Base-by-base conservation (phyloP, 2,329 filamentous ascomycete genomes). In the Nemania diffusa region DNA sequence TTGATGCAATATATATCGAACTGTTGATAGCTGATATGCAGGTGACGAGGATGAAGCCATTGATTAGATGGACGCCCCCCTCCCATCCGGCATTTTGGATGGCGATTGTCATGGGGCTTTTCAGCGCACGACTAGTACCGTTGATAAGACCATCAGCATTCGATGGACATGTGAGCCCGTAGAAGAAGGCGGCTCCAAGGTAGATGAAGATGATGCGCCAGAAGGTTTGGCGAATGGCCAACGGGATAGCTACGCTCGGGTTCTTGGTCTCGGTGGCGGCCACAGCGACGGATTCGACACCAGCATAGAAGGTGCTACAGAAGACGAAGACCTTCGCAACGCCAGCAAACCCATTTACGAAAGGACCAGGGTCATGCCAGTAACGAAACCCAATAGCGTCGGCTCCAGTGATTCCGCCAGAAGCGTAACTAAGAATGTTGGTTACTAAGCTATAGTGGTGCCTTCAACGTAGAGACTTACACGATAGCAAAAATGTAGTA, bases 401-500 rank as follows among this genome's bases (percentile, higher is more conserved):
- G n/a, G 83, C 80, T 6, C 90, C 90, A 9, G 85, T 80, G 11
- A 90, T 77, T n/a, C 91, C 90, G 1, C 89, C 91, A 0, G 90
- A 84, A 0, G 90, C 88, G 72, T 93, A 91, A 65, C 81, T 82
- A 52, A 8, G 15, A 15, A n/a, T 0, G 34, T 73, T 52, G 73
- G 70, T 13, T 24, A 20, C 66, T 53, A 56, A 26, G 8, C 8
- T 27, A 40, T 27, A 13, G 2, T 7, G 29, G 27, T 20, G 1
- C 20, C 7, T 13, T 13, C 2, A 3, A 15, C 0, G 44, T 42
- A 0, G 9, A 51, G 13, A 75, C 80, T 75, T 64, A 83, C 78
- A 93, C 81, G 65, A 93, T 91, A 57, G 90, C 86, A 73, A 93
- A 92, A 70, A 94, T 81, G 77, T 92, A 92, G 78, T 91, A 92